Evolutionary conservation across 1,139 yeast species (phyloP), one percentile per base, ranked within the genome.

Genomic region (Geotrichum australiense): DNA sequence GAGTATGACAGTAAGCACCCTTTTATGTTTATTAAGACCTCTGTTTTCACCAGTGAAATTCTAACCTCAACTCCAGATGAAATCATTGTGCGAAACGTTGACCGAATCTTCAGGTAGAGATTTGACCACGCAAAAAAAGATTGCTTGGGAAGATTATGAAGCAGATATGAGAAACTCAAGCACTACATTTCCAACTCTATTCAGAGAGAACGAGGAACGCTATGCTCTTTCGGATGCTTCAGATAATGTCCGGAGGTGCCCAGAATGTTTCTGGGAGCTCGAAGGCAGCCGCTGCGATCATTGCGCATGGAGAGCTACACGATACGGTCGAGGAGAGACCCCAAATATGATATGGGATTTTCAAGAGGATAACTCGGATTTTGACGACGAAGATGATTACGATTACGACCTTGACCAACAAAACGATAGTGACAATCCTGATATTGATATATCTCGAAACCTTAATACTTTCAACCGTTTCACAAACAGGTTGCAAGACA

Each of bases 201-300:
- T 51, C 28, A 41, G 35, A 14, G 43, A 43, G 24, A 23, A 32
- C 34, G 45, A 42, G 18, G 43, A 42, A n/a, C 28, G 41, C 4
- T 39, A 38, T 3, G 34, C 47, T 4, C 23, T 53, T 24, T 42
- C 47, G 4, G 60, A 55, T 34, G 22, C 41, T 6, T 58, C 54
- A 16, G 60, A 55, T 34, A 51, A 50, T n/a, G 58, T 56, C 2
- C 22, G 38, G 22, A 41, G 60, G 18, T 56, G 60, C 39, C 48
- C 57, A 4, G 37, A 46, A 20, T 56, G 60, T 39, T 39, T 47
- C 39, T 56, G 60, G 60, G 60, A 56, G 43, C 38, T 56, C 6
- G 45, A 50, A 4, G 56, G 50, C 2, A 28, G 38, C 1, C 43
- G 35, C 15, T 56, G 60, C 35, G 49, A 47, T 11, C 47, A 54